These are phyloP conservation scores for Desmodesmus armatus DNA, from an alignment of 139 green algal genomes.

Conservation along the genomic window DNA sequence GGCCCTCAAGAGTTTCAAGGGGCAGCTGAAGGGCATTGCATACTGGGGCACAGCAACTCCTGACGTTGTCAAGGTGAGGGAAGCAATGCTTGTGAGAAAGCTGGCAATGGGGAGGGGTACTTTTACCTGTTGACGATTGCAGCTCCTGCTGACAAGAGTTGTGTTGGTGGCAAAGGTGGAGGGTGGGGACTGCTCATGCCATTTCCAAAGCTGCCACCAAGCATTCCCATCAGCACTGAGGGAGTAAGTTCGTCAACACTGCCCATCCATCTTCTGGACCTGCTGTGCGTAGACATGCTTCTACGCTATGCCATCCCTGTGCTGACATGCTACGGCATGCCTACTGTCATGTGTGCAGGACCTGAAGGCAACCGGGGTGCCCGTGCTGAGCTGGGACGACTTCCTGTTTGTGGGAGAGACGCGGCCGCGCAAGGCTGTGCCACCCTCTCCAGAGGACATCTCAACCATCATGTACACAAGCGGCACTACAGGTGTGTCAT, in stretches of 20 bases:
- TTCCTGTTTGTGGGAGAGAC: constrained; percentile 71
- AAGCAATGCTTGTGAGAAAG: not conserved
- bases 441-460: constrained; percentile 77
- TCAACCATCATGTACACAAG: constrained; percentile 97
- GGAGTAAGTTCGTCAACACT: too few species aligned
- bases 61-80: not conserved
- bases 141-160: not conserved
- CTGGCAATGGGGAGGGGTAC: not conserved
- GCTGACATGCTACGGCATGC: not conserved
- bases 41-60: not conserved
- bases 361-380: constrained; percentile 39
- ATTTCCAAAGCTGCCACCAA: not conserved
- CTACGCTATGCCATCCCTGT: not conserved
- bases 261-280: not conserved
- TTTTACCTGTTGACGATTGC: not conserved
- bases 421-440: constrained; percentile 54
- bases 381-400: constrained; percentile 69
- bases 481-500: constrained; percentile 62
- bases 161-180: not conserved
- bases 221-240: too few species aligned
- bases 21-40: constrained; percentile 15
- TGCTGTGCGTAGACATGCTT: not conserved
- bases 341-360: not conserved
- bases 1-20: constrained; percentile 51
- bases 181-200: not conserved